phyloP scores from a whole-genome alignment of 208 protist species.

The Porcisia hertigi region DNA sequence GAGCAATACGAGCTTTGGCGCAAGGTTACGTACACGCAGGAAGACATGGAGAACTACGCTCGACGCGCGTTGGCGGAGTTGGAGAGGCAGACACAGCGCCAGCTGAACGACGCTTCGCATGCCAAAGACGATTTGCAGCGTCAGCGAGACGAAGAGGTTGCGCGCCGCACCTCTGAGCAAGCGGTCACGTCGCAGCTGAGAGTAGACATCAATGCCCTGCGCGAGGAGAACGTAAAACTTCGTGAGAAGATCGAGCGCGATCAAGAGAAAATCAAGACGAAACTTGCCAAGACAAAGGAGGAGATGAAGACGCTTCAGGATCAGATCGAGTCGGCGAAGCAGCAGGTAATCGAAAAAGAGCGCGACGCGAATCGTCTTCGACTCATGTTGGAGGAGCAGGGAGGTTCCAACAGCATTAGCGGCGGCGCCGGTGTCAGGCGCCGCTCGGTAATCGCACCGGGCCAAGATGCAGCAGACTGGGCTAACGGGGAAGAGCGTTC shows the following conservation, averaged over 20 bases:
- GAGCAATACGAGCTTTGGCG: conserved; percentile 79
- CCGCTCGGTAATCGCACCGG: conserved; percentile 11
- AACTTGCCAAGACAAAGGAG: conserved; percentile 80
- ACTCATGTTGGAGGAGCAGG: conserved; percentile 76
- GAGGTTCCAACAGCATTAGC: background rate
- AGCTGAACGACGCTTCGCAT: conserved; percentile 69
- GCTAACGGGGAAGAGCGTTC: conserved; percentile 33
- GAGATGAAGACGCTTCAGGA: conserved; percentile 77
- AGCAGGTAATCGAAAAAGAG: conserved; percentile 64
- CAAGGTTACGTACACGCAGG: conserved; percentile 78
- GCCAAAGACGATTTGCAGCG: conserved; percentile 66
- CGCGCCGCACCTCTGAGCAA: conserved; percentile 60
- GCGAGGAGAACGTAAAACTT: conserved; percentile 85
- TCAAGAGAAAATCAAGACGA: conserved; percentile 91
- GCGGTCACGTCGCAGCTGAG: conserved; percentile 77
- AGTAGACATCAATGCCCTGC: conserved; percentile 72
- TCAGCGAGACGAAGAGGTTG: conserved; percentile 74
- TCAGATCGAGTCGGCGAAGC: conserved; percentile 62
- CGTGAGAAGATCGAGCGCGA: conserved; percentile 91
- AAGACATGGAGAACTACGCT: conserved; percentile 89
- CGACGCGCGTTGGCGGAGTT: conserved; percentile 56
- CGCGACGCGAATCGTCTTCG: conserved; percentile 79
- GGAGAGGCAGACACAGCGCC: conserved; percentile 72
- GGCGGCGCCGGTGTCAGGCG: conserved; percentile 15
- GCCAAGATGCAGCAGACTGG: conserved; percentile 10